phyloP scores from a whole-genome alignment of 768 basidiomycete genomes.

The Tylopilus felleus region DNA sequence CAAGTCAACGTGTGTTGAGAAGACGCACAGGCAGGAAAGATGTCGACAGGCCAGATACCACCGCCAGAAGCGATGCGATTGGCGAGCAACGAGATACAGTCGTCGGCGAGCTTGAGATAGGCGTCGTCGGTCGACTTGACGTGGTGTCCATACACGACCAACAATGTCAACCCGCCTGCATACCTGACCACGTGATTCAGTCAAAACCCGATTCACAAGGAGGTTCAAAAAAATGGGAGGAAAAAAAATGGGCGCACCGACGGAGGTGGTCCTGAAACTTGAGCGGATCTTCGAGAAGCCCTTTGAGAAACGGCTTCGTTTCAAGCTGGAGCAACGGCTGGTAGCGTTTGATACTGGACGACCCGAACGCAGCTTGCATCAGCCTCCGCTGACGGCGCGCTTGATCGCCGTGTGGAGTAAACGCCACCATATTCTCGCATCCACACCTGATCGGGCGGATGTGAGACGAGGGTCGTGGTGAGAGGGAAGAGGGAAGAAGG shows the following conservation, averaged over 20 bases:
- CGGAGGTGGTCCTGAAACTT: conserved; percentile 36
- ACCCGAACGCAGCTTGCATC: conserved; percentile 60
- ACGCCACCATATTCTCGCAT: conserved; percentile 70
- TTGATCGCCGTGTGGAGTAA: conserved; percentile 62
- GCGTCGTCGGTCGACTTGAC: conserved; percentile 38
- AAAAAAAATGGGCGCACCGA: conserved; percentile 19
- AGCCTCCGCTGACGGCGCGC: conserved; percentile 63
- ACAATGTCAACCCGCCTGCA: conserved; percentile 51
- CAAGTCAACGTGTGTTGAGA: not conserved
- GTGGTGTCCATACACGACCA: conserved; percentile 62
- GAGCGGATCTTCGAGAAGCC: conserved; percentile 44
- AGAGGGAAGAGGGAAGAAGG: not conserved
- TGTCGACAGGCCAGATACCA: conserved; percentile 42
- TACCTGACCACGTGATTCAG: conserved; percentile 33
- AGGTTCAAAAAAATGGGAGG: not conserved
- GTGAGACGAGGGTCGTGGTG: not conserved
- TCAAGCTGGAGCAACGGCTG: conserved; percentile 54
- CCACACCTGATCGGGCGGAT: conserved; percentile 38
- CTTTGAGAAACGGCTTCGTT: conserved; percentile 54
- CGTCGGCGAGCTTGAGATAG: conserved; percentile 41
- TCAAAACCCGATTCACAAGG: not conserved
- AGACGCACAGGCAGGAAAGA: conserved; percentile 35
- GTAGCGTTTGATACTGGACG: conserved; percentile 51
- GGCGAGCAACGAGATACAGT: conserved; percentile 39
- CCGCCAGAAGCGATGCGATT: conserved; percentile 43